Conservation (phyloP, 208 protist species). For the Zelonia costaricensis region DNA sequence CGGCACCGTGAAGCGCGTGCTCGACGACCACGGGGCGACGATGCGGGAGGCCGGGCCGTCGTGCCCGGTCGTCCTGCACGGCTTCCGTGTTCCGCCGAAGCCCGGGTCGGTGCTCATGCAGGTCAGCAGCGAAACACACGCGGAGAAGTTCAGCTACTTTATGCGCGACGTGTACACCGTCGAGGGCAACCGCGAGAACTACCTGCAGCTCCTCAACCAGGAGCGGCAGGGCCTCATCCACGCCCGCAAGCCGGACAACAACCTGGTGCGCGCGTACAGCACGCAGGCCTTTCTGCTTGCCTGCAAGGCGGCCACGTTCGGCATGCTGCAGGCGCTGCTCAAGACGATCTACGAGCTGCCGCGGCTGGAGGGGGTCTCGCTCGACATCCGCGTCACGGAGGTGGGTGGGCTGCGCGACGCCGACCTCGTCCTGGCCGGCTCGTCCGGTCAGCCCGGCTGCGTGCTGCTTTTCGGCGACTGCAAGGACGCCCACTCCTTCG, state of each 20-base stretch:
- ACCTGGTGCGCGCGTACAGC: conserved; percentile 70
- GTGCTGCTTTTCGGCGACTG: conserved; percentile 85
- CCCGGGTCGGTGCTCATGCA: conserved; percentile 84
- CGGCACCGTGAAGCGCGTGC: conserved; percentile 63
- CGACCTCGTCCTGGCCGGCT: conserved; percentile 65
- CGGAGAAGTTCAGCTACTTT: conserved; percentile 84
- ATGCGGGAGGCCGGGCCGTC: conserved; percentile 70
- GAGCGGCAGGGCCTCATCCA: conserved; percentile 76
- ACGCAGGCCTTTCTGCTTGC: conserved; percentile 67
- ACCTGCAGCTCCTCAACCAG: conserved; percentile 80
- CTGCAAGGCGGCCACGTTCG: conserved; percentile 88
- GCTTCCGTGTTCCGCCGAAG: conserved; percentile 81
- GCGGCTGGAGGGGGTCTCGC: conserved; percentile 68
- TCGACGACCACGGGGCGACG: conserved; percentile 63
- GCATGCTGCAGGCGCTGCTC: conserved; percentile 90
- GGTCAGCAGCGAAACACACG: conserved; percentile 85
- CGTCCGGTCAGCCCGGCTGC: conserved; percentile 65
- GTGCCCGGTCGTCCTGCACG: conserved; percentile 76
- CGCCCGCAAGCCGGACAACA: conserved; percentile 88
- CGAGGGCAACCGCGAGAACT: conserved; percentile 80
- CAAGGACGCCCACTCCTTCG: conserved; percentile 58
- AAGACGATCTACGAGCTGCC: conserved; percentile 87
- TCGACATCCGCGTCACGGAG: conserved; percentile 76
- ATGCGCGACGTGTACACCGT: conserved; percentile 86
- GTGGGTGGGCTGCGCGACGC: conserved; percentile 74